Evolutionary conservation across 176 grass and related monocot species (phyloP).

Genomic region (Urochloa ruziziensis): DNA sequence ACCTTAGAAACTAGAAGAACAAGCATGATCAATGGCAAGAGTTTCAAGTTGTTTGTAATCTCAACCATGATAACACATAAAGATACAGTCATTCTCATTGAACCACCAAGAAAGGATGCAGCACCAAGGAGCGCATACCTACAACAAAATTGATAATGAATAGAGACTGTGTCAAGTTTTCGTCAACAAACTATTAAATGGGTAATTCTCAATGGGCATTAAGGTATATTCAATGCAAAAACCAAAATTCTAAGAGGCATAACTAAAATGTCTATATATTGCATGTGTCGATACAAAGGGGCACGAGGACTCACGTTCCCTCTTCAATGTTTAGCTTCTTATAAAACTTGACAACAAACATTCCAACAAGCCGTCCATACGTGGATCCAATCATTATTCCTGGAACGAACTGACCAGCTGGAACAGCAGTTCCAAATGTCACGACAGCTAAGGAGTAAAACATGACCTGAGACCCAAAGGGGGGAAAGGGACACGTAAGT

Average conservation of each 20-base stretch:
- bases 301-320: constrained; percentile 85
- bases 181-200: neutral
- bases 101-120: constrained; percentile 98
- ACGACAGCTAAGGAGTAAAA: constrained; percentile 94
- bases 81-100: constrained; percentile 99
- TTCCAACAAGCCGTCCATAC: constrained; percentile 98
- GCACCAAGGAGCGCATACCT: constrained; percentile 99
- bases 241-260: neutral
- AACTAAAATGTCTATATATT: neutral
- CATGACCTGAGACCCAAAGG: constrained; percentile 65
- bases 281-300: neutral
- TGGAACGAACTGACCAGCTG: constrained; percentile 97
- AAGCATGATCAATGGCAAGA: constrained; percentile 97
- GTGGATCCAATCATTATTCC: constrained; percentile 99
- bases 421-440: constrained; percentile 98
- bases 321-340: constrained; percentile 91
- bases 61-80: constrained; percentile 99
- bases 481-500: constrained; percentile 4
- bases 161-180: neutral
- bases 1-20: constrained; percentile 99
- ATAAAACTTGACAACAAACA: constrained; percentile 93
- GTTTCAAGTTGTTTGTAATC: constrained; percentile 97
- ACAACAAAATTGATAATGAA: constrained; percentile 17
- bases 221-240: constrained; percentile 1
- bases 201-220: neutral